A percentile compares a stretch with the other conserved stretches of the same genome.
phyloP scores from a whole-genome alignment of 2,329 filamentous ascomycete species.

The Leptosphaerulina australis region DNA sequence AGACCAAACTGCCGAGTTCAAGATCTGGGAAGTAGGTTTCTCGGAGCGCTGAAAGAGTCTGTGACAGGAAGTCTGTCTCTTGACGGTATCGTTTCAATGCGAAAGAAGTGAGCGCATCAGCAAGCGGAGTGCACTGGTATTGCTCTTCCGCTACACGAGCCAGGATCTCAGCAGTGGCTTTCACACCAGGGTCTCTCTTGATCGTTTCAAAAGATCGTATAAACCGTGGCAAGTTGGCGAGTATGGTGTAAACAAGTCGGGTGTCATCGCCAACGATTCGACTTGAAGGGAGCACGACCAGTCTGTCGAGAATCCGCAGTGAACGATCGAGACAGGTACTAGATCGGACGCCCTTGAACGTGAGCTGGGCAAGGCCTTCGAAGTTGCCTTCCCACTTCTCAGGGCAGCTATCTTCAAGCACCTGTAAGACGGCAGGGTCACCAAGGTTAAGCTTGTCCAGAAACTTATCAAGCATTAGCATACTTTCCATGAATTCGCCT shows the following conservation, averaged over 20 bases:
- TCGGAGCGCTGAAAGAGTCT: conserved; percentile 75
- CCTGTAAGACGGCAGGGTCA: conserved; percentile 68
- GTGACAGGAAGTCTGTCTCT: conserved; percentile 75
- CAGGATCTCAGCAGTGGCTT: conserved; percentile 71
- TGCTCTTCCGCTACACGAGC: conserved; percentile 75
- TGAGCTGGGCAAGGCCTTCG: conserved; percentile 80
- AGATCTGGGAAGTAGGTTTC: conserved; percentile 79
- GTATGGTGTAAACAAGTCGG: conserved; percentile 80
- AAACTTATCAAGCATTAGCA: conserved; percentile 89
- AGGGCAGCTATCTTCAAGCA: conserved; percentile 79
- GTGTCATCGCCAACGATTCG: conserved; percentile 80
- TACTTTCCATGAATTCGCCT: conserved; percentile 86
- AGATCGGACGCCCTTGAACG: conserved; percentile 92
- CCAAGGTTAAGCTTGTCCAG: conserved; percentile 82
- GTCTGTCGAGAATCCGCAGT: conserved; percentile 75
- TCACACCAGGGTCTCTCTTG: conserved; percentile 53
- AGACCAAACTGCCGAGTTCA: conserved; percentile 85
- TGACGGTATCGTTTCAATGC: conserved; percentile 69
- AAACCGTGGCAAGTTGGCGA: conserved; percentile 91
- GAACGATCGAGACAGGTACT: conserved; percentile 80
- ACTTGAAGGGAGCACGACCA: conserved; percentile 80
- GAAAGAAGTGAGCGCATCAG: conserved; percentile 72
- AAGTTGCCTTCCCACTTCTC: conserved; percentile 88
- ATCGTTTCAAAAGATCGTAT: conserved; percentile 76
- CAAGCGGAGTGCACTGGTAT: conserved; percentile 71